A percentile compares a stretch with the other conserved stretches of the same genome.
Conservation (phyloP, 495 filamentous ascomycete species). For the Neurospora pannonica region DNA sequence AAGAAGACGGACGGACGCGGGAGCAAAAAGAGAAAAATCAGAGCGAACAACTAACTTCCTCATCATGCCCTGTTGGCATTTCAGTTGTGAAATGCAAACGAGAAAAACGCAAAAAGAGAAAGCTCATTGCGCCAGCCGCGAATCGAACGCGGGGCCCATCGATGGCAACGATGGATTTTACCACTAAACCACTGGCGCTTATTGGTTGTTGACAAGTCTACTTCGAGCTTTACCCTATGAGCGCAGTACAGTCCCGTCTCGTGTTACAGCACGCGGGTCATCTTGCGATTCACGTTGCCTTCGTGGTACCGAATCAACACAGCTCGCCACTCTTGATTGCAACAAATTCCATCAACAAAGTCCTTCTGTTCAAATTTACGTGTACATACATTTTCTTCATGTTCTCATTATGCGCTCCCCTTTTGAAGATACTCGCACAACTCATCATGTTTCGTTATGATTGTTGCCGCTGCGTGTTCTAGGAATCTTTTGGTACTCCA, state of each 20-base stretch:
- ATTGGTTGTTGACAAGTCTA: accelerated
- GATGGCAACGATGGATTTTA: conserved; percentile 47
- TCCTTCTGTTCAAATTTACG: no score
- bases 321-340: background rate
- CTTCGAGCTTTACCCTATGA: background rate
- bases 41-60: no score
- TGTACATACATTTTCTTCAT: no score
- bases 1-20: no score
- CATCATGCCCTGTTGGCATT: no score
- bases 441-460: background rate
- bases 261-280: background rate
- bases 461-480: background rate
- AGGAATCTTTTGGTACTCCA: background rate
- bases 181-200: conserved; percentile 38
- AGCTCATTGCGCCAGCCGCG: conserved; percentile 30
- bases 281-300: background rate
- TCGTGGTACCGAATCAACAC: background rate
- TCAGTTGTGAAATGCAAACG: background rate
- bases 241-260: no score
- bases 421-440: no score
- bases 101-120: background rate
- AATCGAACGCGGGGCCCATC: conserved; percentile 45
- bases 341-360: no score
- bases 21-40: background rate
- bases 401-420: no score